Percentiles rank a stretch among this genome's conserved stretches.
phyloP scores from a whole-genome alignment of 2,329 filamentous ascomycete genomes.

The Hirsutella minnesotensis region DNA sequence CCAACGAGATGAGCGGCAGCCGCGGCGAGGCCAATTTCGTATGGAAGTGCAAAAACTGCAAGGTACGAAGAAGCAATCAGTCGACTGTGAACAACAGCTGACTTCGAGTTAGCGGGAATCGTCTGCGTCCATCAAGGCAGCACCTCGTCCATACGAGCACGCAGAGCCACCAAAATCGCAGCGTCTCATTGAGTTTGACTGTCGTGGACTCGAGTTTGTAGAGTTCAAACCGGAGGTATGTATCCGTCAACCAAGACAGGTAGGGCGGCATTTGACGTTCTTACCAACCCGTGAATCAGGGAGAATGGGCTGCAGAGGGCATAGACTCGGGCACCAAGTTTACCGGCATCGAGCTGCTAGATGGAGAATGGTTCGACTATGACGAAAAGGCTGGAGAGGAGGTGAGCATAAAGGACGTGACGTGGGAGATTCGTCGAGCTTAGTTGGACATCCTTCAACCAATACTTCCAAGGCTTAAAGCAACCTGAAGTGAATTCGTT shows the following conservation, averaged over 20 bases:
- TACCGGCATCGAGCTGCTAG: conserved; percentile 64
- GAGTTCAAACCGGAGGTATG: conserved; percentile 80
- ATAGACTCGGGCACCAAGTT: conserved; percentile 74
- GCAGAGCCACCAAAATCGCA: conserved; percentile 60
- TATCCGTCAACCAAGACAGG: neutral
- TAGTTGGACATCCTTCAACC: conserved; percentile 18
- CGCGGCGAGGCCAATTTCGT: conserved; percentile 97
- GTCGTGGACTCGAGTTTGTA: conserved; percentile 81
- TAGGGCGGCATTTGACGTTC: neutral
- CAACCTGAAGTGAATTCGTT: no score
- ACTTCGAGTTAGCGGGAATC: conserved; percentile 55
- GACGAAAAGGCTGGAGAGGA: conserved; percentile 89
- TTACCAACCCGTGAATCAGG: conserved; percentile 34
- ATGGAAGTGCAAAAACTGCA: conserved; percentile 99
- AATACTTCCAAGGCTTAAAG: no score
- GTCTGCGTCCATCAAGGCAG: conserved; percentile 69
- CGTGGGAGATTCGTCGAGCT: conserved; percentile 71
- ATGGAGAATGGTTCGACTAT: conserved; percentile 97
- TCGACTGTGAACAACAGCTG: neutral
- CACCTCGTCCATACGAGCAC: conserved; percentile 60
- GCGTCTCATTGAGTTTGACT: conserved; percentile 85
- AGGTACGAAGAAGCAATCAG: conserved; percentile 39
- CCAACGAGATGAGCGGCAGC: conserved; percentile 83
- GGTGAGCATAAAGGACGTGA: conserved; percentile 81
- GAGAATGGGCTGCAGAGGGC: conserved; percentile 81